Evolutionary conservation across 495 filamentous ascomycete genomes (phyloP).

Genomic region (Niebla homalea): DNA sequence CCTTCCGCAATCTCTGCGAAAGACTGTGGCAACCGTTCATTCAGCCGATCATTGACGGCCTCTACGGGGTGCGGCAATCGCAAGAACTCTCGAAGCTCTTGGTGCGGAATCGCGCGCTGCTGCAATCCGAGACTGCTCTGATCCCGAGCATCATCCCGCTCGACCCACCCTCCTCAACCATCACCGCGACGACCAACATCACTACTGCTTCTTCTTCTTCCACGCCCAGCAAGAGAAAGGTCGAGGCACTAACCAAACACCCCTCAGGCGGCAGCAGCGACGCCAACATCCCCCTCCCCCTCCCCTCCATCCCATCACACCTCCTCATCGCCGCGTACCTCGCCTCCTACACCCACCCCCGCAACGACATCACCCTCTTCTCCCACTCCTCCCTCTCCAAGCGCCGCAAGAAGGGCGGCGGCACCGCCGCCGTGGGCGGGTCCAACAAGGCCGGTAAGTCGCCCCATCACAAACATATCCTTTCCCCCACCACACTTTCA

Average conservation of each 20-base stretch:
- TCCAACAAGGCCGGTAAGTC: constrained; percentile 13
- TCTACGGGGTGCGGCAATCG: constrained; percentile 41
- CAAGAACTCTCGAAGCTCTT: constrained; percentile 68
- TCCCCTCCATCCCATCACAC: constrained; percentile 71
- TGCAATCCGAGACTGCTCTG: constrained; percentile 63
- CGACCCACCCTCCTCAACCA: constrained; percentile 60
- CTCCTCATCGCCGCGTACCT: constrained; percentile 83
- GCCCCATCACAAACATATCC: constrained; percentile 20
- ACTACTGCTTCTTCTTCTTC: background rate
- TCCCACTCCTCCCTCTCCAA: constrained; percentile 59
- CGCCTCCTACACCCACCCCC: constrained; percentile 73
- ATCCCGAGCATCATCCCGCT: constrained; percentile 52
- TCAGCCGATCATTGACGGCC: constrained; percentile 47
- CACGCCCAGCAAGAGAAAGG: constrained; percentile 1
- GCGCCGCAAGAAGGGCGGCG: constrained; percentile 31
- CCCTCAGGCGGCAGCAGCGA: constrained; percentile 14
- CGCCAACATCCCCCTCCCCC: background rate
- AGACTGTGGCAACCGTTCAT: constrained; percentile 61
- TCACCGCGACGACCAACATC: background rate
- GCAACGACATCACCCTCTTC: constrained; percentile 70
- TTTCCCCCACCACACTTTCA: no score
- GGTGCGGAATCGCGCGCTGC: constrained; percentile 55
- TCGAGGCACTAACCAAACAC: constrained; percentile 16
- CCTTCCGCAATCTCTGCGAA: constrained; percentile 41
- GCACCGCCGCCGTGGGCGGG: constrained; percentile 13